These are phyloP conservation scores for Arthrocladium fulminans DNA, from an alignment of 2,329 filamentous ascomycete species.

Conservation along the genomic window DNA sequence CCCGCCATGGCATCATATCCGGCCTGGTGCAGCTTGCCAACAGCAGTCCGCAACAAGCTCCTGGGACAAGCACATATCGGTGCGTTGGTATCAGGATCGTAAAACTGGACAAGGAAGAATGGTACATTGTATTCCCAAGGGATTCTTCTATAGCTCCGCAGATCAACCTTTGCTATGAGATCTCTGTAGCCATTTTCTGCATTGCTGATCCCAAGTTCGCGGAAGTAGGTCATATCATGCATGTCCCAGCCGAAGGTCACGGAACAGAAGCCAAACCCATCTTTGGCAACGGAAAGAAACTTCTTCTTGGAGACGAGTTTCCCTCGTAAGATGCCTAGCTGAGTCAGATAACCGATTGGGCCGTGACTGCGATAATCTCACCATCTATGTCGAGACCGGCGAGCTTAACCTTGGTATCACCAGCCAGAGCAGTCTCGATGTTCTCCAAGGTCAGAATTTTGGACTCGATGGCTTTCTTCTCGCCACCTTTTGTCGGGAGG, in stretches of 20 bases:
- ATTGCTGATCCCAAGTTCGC: conserved; percentile 78
- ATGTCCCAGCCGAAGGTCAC: conserved; percentile 96
- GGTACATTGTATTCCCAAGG: conserved; percentile 84
- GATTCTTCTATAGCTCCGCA: conserved; percentile 69
- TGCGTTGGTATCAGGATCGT: conserved; percentile 65
- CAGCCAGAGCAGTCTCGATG: conserved; percentile 56
- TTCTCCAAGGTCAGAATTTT: conserved; percentile 50
- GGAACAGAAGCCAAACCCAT: conserved; percentile 87
- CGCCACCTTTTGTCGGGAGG: background rate
- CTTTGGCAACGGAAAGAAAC: conserved; percentile 71
- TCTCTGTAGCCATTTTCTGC: conserved; percentile 85
- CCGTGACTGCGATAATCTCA: conserved; percentile 9
- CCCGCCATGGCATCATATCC: conserved; percentile 84
- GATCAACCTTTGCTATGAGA: conserved; percentile 70
- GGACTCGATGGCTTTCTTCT: conserved; percentile 9
- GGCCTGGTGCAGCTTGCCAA: conserved; percentile 56
- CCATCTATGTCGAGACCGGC: conserved; percentile 83
- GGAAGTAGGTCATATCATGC: conserved; percentile 85
- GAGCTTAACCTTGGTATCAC: conserved; percentile 75
- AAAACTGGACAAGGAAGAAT: conserved; percentile 76
- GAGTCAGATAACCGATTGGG: background rate
- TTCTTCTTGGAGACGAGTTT: conserved; percentile 91
- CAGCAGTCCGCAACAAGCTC: conserved; percentile 59
- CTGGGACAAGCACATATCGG: conserved; percentile 72
- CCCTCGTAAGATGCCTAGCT: conserved; percentile 57